Conservation (phyloP, 768 basidiomycete genomes). For the Tulasnella calospora region DNA sequence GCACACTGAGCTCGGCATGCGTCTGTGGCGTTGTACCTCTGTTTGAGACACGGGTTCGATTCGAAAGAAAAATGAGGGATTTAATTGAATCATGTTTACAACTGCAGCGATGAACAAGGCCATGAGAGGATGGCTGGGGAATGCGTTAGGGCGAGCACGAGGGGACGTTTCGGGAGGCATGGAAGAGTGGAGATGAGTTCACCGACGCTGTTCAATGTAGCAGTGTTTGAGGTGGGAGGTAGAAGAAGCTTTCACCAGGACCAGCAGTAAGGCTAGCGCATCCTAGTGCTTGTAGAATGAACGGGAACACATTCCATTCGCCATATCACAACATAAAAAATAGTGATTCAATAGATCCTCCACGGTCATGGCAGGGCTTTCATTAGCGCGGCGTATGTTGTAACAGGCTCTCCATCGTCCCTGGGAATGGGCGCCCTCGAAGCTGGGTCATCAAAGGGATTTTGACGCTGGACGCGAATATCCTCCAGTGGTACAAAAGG, state of each 20-base stretch:
- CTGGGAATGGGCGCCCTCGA: not conserved
- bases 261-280: not conserved
- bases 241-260: not conserved
- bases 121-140: conserved; percentile 23
- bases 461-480: not conserved
- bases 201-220: conserved; percentile 13
- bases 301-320: not conserved
- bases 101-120: conserved; percentile 14
- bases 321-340: not conserved
- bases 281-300: not conserved
- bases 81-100: conserved; percentile 14
- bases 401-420: not conserved
- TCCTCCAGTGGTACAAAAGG: not conserved
- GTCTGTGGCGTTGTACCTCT: conserved; percentile 7
- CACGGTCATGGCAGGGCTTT: not conserved
- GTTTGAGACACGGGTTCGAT: conserved; percentile 16
- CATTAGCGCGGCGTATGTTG: not conserved
- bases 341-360: not conserved
- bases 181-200: conserved; percentile 21
- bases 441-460: not conserved
- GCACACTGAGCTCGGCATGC: conserved; percentile 17
- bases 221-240: not conserved
- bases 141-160: conserved; percentile 15
- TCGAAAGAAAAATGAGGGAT: not conserved
- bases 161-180: conserved; percentile 21